Percentiles rank a stretch among this genome's conserved stretches.
These are phyloP conservation scores for Amylocystis lapponica DNA, from an alignment of 768 basidiomycete genomes.

Conservation along the genomic window DNA sequence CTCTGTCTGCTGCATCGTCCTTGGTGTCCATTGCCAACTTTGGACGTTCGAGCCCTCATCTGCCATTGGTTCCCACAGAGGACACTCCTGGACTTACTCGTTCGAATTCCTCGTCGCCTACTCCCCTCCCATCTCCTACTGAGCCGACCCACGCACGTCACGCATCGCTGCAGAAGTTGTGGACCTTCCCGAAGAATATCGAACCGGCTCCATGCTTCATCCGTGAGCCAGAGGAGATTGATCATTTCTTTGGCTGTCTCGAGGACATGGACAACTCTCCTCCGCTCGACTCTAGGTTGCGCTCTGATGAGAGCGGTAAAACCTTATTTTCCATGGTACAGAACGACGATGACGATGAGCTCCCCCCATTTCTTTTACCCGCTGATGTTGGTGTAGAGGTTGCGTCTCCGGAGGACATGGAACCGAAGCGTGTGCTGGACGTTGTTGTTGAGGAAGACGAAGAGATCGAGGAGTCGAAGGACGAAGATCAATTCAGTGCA, in stretches of 20 bases:
- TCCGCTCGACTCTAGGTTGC: conserved; percentile 33
- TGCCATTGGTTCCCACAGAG: conserved; percentile 17
- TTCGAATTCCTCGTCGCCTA: conserved; percentile 27
- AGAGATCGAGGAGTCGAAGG: conserved; percentile 24
- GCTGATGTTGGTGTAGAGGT: conserved; percentile 35
- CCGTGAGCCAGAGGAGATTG: conserved; percentile 44
- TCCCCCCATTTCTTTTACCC: conserved; percentile 47
- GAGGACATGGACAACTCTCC: conserved; percentile 49
- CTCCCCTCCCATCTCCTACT: conserved; percentile 20
- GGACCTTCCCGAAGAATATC: conserved; percentile 46
- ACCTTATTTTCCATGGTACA: conserved; percentile 51
- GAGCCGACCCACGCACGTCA: conserved; percentile 24
- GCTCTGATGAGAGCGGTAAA: conserved; percentile 48
- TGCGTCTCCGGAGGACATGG: conserved; percentile 21
- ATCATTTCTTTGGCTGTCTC: conserved; percentile 72
- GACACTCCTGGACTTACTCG: conserved; percentile 14
- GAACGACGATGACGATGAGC: conserved; percentile 42
- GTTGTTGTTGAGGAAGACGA: conserved; percentile 44
- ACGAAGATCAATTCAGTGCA: conserved; percentile 22
- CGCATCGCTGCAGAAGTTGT: conserved; percentile 55
- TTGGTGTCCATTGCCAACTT: conserved; percentile 24
- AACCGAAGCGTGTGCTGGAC: conserved; percentile 28
- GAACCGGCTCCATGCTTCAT: conserved; percentile 12
- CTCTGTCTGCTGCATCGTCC: conserved; percentile 26
- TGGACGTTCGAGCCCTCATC: conserved; percentile 24